A percentile compares a stretch with the other conserved stretches of the same genome.
Evolutionary conservation across 1,284 basidiomycete species (phyloP).

Genomic region (Irpex sp.): DNA sequence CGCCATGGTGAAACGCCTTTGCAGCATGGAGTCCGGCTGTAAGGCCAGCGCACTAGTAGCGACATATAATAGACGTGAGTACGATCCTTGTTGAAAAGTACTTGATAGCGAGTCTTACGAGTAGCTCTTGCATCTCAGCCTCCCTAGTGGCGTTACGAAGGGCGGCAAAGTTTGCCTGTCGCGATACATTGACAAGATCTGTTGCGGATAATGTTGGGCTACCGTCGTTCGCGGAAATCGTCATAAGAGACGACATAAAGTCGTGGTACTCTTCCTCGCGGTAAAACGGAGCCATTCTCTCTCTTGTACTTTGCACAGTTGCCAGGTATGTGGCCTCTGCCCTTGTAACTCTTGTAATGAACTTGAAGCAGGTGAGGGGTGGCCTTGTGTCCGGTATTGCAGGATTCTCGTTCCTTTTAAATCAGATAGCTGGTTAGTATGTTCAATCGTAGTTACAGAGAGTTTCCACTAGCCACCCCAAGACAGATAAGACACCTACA

Average conservation of each 20-base stretch:
- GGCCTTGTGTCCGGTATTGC: too few species aligned
- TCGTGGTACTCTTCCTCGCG: not conserved
- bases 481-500: too few species aligned
- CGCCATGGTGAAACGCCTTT: slow-evolving; percentile 18
- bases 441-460: too few species aligned
- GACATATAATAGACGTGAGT: not conserved
- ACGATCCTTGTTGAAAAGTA: not conserved
- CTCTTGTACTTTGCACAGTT: not conserved
- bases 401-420: too few species aligned
- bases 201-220: not conserved
- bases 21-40: not conserved
- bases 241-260: not conserved
- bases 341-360: too few species aligned
- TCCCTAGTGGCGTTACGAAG: not conserved
- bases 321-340: too few species aligned
- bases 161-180: not conserved
- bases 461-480: too few species aligned
- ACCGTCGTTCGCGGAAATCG: not conserved
- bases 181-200: not conserved
- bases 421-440: too few species aligned
- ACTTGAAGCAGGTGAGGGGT: too few species aligned
- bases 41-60: not conserved
- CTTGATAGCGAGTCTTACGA: not conserved
- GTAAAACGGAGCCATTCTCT: not conserved
- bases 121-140: not conserved